Evolutionary conservation across 2,329 filamentous ascomycete genomes (phyloP).

Genomic region (Cryphonectria naterciae): DNA sequence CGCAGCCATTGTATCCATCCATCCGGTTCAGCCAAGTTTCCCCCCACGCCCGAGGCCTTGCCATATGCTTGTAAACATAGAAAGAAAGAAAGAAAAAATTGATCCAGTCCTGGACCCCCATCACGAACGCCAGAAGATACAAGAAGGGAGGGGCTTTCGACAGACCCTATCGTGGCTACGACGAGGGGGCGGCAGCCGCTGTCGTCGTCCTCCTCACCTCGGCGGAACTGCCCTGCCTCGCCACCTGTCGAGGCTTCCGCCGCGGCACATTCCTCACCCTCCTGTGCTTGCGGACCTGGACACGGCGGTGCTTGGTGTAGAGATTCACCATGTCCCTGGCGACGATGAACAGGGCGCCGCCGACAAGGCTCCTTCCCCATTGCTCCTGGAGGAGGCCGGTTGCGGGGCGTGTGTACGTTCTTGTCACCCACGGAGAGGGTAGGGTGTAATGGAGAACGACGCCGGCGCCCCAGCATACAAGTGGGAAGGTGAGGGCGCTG

Average conservation of each 20-base stretch:
- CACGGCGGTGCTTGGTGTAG: conserved; percentile 66
- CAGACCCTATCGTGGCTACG: not conserved
- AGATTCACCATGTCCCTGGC: conserved; percentile 70
- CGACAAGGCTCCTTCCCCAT: conserved; percentile 88
- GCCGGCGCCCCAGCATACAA: conserved; percentile 78
- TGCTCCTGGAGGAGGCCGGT: conserved; percentile 76
- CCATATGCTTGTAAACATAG: not conserved
- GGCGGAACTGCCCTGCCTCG: conserved; percentile 33
- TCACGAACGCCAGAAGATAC: not conserved
- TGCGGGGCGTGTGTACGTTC: conserved; percentile 43
- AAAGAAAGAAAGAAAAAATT: not conserved
- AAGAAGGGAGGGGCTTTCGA: not conserved
- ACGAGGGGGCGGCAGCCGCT: not conserved
- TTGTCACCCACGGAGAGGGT: conserved; percentile 68
- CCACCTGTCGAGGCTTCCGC: conserved; percentile 17
- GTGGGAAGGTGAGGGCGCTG: conserved; percentile 73
- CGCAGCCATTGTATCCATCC: not conserved
- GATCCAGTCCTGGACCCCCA: no score
- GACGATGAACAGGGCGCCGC: conserved; percentile 86
- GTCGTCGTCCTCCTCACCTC: conserved; percentile 3
- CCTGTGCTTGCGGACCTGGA: conserved; percentile 58
- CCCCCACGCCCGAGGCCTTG: not conserved
- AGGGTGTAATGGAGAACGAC: conserved; percentile 71
- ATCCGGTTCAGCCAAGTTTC: not conserved
- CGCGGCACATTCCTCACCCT: conserved; percentile 54